Base-by-base conservation (phyloP, 2,329 filamentous ascomycete genomes). In the Cytospora chrysosperma region DNA sequence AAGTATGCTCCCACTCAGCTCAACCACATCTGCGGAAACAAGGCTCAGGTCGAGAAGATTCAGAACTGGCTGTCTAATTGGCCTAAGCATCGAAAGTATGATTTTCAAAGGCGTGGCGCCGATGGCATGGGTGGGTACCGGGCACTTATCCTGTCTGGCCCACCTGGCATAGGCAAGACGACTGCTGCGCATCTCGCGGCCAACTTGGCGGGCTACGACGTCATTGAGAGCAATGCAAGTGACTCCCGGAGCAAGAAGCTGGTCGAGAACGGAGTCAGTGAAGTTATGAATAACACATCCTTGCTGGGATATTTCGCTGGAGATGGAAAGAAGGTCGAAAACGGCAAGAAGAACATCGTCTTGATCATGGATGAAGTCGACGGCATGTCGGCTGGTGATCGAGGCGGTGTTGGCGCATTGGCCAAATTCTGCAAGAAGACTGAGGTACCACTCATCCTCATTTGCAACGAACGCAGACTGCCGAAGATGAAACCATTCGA, bases 401-500 rank as follows among this genome's bases (percentile, higher is more conserved):
- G 95, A 66, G 95, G 95, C 68, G 95, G 95, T 75, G 95, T 99
- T 55, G 95, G 93, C 57, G 95, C 95, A 32, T 82, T 99, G 62
- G 94, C 95, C 62, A 92, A 95, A 64, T 90, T 97, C 60, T 97
- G 94, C 82, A 97, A 91, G 79, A 97, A 96, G 81, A 95, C 93
- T 0, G 88, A 95, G 69, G 88, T 99, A 27, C 95, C 95, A 0
- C 89, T 99, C 74, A 98, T 99, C 69, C 83, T 99, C 61, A 98
- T 99, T 70, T 99, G 95, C 84, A 99, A 99, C 75, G 95, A 99
- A 73, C 89, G 95, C 69, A 88, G 85, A 68, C 79, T 93, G 67
- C 95, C 90, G 32, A 99, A 99, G 82, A 99, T 99, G 95, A 97
- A 94, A 77, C 95, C 95, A 0, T 99, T 99, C 73, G 93, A 98